Evolutionary conservation across 164 flowering plant species (phyloP), one percentile per base, ranked within the genome.

Genomic region (Piper betle): DNA sequence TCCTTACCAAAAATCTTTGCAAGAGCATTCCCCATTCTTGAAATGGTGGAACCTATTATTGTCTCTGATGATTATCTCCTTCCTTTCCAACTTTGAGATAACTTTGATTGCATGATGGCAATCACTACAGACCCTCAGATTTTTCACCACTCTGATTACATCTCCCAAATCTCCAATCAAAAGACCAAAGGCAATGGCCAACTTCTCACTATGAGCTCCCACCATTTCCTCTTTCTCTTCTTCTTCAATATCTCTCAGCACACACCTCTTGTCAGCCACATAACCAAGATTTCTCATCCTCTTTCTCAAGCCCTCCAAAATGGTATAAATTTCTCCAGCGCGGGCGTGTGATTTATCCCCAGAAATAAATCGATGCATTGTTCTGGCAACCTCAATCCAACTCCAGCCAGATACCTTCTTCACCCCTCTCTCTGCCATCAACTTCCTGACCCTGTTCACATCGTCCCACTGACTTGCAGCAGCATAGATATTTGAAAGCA

Each of bases 171-270:
- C 73, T 59, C 67, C 74, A 18, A 79, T 79, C 48, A 87, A 69
- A 37, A 87, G 72, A 11, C 81, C 83, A 67, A 81, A 87, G 46
- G 71, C 74, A 57, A 84, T 59, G 13, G 95, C 95, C 73, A 25
- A 53, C 69, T 83, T 87, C 70, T 87, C 91, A 63, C 95, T 87
- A 57, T 87, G 95, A 59, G 74, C 67, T 8, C 81, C 85, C 53
- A 87, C 79, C 76, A 82, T 77, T 61, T 81, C 83, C 68, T 85
- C 89, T 66, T 81, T 84, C 33, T 87, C 89, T 73, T 87, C 91
- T 39, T 82, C 88, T 61, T 82, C 95, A 13, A 87, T 83, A 63
- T 87, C 91, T 66, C 81, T 77, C 58, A 87, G 66, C 42, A 70
- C 86, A 59, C 75, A 79, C 61, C 72, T 72, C 63, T 70, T 81